Base-by-base conservation (phyloP, 179 eudicot genomes). In the Sideroxylon spinosum region DNA sequence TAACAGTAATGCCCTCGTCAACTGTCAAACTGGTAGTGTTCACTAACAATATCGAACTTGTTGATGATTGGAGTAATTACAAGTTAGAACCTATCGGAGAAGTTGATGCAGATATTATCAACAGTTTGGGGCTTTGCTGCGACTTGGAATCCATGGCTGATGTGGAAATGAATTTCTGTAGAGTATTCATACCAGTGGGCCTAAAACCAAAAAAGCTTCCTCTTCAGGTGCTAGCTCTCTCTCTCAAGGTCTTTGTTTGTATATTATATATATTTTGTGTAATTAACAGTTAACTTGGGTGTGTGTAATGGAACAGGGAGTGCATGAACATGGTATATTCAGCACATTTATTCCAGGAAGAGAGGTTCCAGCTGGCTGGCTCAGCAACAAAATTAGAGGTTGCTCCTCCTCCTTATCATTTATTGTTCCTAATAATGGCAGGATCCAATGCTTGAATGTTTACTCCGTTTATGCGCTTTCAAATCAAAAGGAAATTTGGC, bases 271-370 rank as follows among this genome's bases (percentile, higher is more conserved):
- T 37, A 17, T 12, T 32, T 28, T 17, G 32, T 4, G 5, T 28
- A 11, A 17, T 20, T 20, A 56, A 9, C n/a, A 13, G 7, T 56
- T 17, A 11, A 13, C n/a, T 0, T 13, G 16, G 16, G 19, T 56
- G 20, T 11, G n/a, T 56, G 1, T 16, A 14, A 56, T 56, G 60
- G n/a, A 14, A 13, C 20, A 56, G 60, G 60, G 60, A 12, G 0
- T 57, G 16, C 13, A 74, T 74, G 65, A 57, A 74, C 7, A 6
- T 6, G 59, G 66, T 56, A 28, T 74, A 56, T 29, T 74, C 65
- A 74, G 73, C 73, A 69, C 52, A 14, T 69, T 69, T 48, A 6
- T 57, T 60, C 65, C 77, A 12, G 77, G 77, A 10, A 19, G 62
- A 7, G 26, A 56, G 50, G 52, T 56, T 53, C 77, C 67, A 26